phyloP scores from a whole-genome alignment of 2,329 filamentous ascomycete species.

The Cladophialophora psammophila region DNA sequence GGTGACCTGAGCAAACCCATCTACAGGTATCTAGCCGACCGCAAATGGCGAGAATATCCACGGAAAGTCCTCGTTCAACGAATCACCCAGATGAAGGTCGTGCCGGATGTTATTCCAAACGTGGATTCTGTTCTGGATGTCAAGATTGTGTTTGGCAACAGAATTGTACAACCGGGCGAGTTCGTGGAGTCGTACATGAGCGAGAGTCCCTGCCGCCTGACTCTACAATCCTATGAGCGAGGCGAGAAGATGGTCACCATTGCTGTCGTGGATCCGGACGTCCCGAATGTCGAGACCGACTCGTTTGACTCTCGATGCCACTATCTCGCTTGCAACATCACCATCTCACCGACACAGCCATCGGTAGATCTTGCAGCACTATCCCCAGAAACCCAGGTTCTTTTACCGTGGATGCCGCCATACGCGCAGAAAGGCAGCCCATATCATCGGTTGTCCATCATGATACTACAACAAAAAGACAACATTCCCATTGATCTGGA shows the following conservation, averaged over 20 bases:
- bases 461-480: conserved; percentile 80
- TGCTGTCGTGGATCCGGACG: conserved; percentile 87
- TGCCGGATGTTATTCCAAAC: conserved; percentile 84
- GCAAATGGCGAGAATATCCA: conserved; percentile 86
- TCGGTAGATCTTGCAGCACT: conserved; percentile 71
- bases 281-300: conserved; percentile 79
- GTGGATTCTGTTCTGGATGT: conserved; percentile 82
- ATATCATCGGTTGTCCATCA: conserved; percentile 86
- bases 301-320: conserved; percentile 83
- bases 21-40: conserved; percentile 86
- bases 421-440: conserved; percentile 87
- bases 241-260: conserved; percentile 84
- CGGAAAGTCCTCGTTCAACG: conserved; percentile 82
- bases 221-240: conserved; percentile 82
- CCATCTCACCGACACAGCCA: conserved; percentile 66
- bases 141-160: conserved; percentile 77
- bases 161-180: conserved; percentile 75
- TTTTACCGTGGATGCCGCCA: conserved; percentile 82
- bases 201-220: conserved; percentile 75
- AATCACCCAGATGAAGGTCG: conserved; percentile 82
- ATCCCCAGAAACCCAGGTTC: conserved; percentile 68
- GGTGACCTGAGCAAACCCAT: conserved; percentile 96
- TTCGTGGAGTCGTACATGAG: conserved; percentile 78
- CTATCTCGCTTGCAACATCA: conserved; percentile 79
- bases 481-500: conserved; percentile 66